phyloP scores from a whole-genome alignment of 495 filamentous ascomycete genomes.

The Podospora pseudoanserina region DNA sequence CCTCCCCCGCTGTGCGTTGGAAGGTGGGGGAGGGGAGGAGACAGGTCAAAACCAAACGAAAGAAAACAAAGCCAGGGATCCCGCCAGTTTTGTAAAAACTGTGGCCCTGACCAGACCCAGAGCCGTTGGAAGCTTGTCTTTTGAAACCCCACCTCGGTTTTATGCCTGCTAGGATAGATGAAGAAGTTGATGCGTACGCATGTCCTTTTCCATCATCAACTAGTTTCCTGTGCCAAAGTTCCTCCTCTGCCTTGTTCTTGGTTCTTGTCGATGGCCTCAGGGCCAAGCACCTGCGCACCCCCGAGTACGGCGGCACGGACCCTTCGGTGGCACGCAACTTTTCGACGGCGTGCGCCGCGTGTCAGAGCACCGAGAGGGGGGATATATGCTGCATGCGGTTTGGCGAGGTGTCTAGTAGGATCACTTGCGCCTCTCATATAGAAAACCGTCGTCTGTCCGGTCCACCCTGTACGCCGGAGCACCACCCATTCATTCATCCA shows the following conservation, averaged over 20 bases:
- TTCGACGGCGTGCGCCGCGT: neutral
- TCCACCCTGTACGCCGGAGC: neutral
- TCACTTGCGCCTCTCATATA: neutral
- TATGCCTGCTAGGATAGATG: neutral
- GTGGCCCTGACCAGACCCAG: no score
- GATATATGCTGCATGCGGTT: neutral
- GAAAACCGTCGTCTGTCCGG: neutral
- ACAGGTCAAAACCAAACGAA: neutral
- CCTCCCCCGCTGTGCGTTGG: neutral
- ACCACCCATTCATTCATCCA: no score
- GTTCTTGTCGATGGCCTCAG: neutral
- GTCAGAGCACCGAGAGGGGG: neutral
- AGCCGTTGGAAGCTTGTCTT: conserved; percentile 14
- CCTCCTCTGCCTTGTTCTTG: no score
- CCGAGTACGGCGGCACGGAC: conserved; percentile 5
- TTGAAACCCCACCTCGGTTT: neutral
- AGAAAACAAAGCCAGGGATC: neutral
- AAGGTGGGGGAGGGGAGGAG: neutral
- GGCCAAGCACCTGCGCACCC: neutral
- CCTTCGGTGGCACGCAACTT: conserved; percentile 3
- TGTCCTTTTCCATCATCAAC: no score
- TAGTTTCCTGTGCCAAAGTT: neutral
- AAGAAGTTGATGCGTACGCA: neutral
- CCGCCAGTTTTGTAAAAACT: neutral
- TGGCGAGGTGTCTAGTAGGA: neutral